Percentiles rank a stretch among this genome's conserved stretches.
Conservation (phyloP, 345 rosid species). For the Melaleuca quinquenervia region DNA sequence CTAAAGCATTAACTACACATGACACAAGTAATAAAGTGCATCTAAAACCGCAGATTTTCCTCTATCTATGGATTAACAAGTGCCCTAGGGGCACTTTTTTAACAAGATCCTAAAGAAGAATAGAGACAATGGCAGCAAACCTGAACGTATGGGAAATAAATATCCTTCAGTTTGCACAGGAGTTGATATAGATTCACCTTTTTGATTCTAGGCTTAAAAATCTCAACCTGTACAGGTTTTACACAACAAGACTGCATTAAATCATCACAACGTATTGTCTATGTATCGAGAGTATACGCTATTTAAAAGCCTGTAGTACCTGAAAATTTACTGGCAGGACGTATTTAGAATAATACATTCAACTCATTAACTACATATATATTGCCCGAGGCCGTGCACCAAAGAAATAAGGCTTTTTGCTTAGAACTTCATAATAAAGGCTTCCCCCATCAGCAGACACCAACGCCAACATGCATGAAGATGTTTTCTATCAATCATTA, state of each 20-base stretch:
- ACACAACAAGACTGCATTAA: background rate
- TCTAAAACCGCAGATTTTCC: background rate
- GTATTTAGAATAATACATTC: background rate
- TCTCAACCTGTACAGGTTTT: slow-evolving; percentile 41
- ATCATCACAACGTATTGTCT: background rate
- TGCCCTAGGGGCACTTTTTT: background rate
- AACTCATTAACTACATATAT: background rate
- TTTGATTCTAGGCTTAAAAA: slow-evolving; percentile 34
- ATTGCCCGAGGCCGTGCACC: background rate
- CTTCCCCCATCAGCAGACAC: background rate
- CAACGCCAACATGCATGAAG: background rate
- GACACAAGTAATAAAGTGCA: background rate
- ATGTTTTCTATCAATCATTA: background rate
- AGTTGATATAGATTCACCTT: slow-evolving; percentile 26
- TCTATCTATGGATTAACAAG: background rate
- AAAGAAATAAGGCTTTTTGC: background rate
- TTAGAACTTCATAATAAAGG: background rate
- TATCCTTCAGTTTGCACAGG: slow-evolving; percentile 68
- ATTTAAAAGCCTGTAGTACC: background rate
- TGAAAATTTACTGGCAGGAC: background rate
- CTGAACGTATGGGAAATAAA: slow-evolving; percentile 82
- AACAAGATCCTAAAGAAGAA: background rate
- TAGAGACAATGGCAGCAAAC: slow-evolving; percentile 9
- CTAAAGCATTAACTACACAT: background rate
- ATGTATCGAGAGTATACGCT: background rate